These are phyloP conservation scores for Myochromella boudieri DNA, from an alignment of 768 basidiomycete genomes.

Conservation along the genomic window DNA sequence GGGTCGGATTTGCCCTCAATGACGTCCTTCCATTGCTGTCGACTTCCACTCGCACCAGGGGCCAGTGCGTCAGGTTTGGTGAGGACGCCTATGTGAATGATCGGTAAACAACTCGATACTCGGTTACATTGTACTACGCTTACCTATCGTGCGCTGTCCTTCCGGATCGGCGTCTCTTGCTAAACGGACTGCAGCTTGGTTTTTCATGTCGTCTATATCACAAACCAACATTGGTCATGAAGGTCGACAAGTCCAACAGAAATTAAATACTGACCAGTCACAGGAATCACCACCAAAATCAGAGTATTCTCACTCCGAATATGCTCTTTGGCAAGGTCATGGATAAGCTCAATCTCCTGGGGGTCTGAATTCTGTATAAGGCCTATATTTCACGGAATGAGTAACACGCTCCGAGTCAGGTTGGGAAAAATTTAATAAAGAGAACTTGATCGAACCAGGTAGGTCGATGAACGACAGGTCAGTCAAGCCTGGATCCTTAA, in stretches of 20 bases:
- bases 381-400: constrained; percentile 31
- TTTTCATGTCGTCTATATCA: constrained; percentile 64
- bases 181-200: constrained; percentile 55
- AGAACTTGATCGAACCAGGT: constrained; percentile 53
- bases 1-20: constrained; percentile 46
- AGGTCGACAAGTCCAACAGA: too few relatives aligned
- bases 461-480: constrained; percentile 56
- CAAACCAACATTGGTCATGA: too few relatives aligned
- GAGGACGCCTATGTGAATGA: constrained; percentile 56
- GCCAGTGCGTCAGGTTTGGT: constrained; percentile 67
- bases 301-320: constrained; percentile 53
- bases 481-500: constrained; percentile 42
- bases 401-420: too few relatives aligned
- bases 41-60: constrained; percentile 39
- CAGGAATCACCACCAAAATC: constrained; percentile 66
- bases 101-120: neutral
- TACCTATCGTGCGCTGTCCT: constrained; percentile 65
- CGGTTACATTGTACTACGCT: too few relatives aligned
- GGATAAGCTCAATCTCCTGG: constrained; percentile 42
- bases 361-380: constrained; percentile 56
- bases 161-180: constrained; percentile 52
- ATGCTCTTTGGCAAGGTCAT: constrained; percentile 44
- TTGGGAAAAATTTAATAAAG: too few relatives aligned
- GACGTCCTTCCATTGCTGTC: constrained; percentile 47
- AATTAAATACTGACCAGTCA: constrained; percentile 59